phyloP scores from a whole-genome alignment of 2,329 filamentous ascomycete species.

The Elsinoe perseae region DNA sequence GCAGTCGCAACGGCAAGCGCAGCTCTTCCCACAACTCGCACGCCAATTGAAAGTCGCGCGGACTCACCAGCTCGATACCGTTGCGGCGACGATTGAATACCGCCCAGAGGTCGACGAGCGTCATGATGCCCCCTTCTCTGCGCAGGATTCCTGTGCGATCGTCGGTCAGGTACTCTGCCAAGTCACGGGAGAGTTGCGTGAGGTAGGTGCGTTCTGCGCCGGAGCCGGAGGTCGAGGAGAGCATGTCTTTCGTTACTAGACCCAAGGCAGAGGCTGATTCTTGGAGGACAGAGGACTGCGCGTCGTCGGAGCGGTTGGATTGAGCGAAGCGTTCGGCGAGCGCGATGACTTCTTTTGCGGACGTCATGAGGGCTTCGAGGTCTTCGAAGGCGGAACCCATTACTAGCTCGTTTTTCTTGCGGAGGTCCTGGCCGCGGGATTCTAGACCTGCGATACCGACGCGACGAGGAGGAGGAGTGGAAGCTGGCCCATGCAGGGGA shows the following conservation, averaged over 20 bases:
- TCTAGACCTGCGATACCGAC: slow-evolving; percentile 91
- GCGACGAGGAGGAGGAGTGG: slow-evolving; percentile 44
- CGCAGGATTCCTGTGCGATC: slow-evolving; percentile 70
- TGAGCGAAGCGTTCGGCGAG: slow-evolving; percentile 80
- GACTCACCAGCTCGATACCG: slow-evolving; percentile 89
- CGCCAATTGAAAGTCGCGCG: slow-evolving; percentile 84
- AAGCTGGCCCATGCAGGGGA: slow-evolving; percentile 21
- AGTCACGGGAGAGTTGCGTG: slow-evolving; percentile 73
- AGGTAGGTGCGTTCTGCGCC: slow-evolving; percentile 77
- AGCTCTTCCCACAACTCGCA: slow-evolving; percentile 81
- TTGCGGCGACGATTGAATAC: slow-evolving; percentile 89
- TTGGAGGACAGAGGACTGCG: slow-evolving; percentile 59
- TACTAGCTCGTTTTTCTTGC: slow-evolving; percentile 86
- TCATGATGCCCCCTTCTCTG: slow-evolving; percentile 79
- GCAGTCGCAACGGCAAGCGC: slow-evolving; percentile 73
- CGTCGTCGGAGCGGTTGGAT: slow-evolving; percentile 45
- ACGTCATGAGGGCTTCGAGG: slow-evolving; percentile 92
- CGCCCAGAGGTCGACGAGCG: slow-evolving; percentile 83
- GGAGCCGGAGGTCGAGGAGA: slow-evolving; percentile 62
- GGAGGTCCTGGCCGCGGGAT: slow-evolving; percentile 70
- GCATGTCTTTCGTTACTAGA: slow-evolving; percentile 88
- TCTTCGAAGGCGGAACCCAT: slow-evolving; percentile 95
- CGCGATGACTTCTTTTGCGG: slow-evolving; percentile 90
- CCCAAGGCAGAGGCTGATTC: slow-evolving; percentile 79
- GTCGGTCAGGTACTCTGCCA: slow-evolving; percentile 84